Conservation (phyloP, 179 eudicot genomes). For the Drosera spatulata region DNA sequence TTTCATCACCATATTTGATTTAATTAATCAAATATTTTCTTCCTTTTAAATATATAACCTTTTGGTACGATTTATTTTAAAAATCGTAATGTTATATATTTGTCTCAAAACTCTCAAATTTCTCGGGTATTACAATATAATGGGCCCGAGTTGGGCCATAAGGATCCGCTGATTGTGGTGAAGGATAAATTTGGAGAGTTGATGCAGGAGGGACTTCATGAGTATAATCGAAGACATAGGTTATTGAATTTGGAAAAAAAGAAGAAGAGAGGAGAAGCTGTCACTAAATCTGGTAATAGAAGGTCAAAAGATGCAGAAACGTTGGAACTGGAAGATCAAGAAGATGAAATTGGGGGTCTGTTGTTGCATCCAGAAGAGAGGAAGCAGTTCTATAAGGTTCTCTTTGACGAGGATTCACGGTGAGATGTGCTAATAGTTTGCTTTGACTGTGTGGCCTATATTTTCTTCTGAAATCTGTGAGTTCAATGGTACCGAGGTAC, state of each 20-base stretch:
- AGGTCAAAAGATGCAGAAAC: constrained; percentile 16
- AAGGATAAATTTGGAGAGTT: constrained; percentile 89
- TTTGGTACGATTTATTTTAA: no score
- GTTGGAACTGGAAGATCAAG: constrained; percentile 41
- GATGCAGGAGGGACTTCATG: constrained; percentile 90
- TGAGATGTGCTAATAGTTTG: neutral
- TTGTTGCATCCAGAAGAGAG: constrained; percentile 84
- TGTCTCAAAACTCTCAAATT: no score
- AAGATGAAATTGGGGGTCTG: constrained; percentile 48
- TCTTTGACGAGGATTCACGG: constrained; percentile 44
- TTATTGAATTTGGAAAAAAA: constrained; percentile 62
- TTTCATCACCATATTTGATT: no score
- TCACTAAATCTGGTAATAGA: constrained; percentile 26
- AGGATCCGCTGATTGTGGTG: constrained; percentile 74
- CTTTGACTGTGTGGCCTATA: neutral
- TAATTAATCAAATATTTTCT: no score
- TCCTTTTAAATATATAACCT: no score
- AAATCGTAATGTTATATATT: no score
- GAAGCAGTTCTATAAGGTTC: constrained; percentile 71
- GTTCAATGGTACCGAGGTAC: neutral
- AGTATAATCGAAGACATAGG: constrained; percentile 60
- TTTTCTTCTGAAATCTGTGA: neutral
- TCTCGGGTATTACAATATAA: no score
- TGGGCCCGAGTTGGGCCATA: constrained; percentile 59
- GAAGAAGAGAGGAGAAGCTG: constrained; percentile 41